phyloP scores from a whole-genome alignment of 495 filamentous ascomycete species.

The Penicillium lividum region DNA sequence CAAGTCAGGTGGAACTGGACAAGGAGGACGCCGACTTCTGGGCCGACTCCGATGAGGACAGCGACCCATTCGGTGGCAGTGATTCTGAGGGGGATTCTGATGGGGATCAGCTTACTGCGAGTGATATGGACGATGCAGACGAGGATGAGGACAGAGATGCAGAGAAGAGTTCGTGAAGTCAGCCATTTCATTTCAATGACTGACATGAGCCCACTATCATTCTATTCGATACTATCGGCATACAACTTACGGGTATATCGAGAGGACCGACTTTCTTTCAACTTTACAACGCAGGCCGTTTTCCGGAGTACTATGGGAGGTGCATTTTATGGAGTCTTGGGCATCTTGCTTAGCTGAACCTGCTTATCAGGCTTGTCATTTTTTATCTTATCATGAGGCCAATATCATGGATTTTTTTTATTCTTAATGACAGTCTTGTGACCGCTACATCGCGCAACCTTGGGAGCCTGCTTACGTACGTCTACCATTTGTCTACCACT shows the following conservation, averaged over 20 bases:
- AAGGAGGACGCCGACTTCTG: slow-evolving; percentile 82
- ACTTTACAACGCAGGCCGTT: neutral
- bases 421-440: neutral
- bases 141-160: slow-evolving; percentile 5
- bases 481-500: too few relatives aligned
- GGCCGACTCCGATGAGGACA: slow-evolving; percentile 74
- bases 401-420: neutral
- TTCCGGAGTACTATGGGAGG: neutral
- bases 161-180: neutral
- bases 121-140: slow-evolving; percentile 46
- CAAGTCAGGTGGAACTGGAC: slow-evolving; percentile 59
- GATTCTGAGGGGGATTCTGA: slow-evolving; percentile 60
- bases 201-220: neutral
- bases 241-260: neutral
- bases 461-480: neutral
- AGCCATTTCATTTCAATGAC: neutral
- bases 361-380: neutral
- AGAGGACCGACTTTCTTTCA: neutral
- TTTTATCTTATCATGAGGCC: neutral
- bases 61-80: slow-evolving; percentile 76
- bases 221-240: neutral
- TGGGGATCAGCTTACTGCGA: slow-evolving; percentile 59
- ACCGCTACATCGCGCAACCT: neutral
- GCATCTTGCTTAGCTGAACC: neutral
- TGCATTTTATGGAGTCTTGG: slow-evolving; percentile 1